These are phyloP conservation scores for Plasmodium billcollinsi DNA, from an alignment of 169 alveolate genomes.

Conservation along the genomic window DNA sequence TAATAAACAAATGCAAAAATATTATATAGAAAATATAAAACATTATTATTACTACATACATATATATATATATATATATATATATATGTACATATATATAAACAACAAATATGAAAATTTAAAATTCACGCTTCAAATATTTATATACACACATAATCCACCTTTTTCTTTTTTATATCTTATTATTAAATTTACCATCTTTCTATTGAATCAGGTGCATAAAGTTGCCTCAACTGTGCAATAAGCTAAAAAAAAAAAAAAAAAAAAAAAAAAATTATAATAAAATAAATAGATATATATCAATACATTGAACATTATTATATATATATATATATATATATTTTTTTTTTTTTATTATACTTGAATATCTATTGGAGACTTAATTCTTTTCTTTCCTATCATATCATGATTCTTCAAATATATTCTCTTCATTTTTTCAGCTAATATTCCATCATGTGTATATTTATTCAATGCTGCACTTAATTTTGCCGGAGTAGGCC, in stretches of 20 bases:
- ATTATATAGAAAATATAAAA: no score
- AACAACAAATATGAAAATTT: no score
- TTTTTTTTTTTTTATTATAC: background rate
- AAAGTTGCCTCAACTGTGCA: conserved; percentile 61
- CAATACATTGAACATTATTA: background rate
- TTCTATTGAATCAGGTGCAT: conserved; percentile 72
- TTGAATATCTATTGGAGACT: conserved; percentile 53
- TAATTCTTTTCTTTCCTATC: conserved; percentile 32
- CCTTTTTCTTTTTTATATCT: no score
- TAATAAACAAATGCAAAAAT: no score
- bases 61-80: no score
- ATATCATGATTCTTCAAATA: conserved; percentile 36
- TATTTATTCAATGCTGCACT: conserved; percentile 73
- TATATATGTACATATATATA: no score
- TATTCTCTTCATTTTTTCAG: conserved; percentile 58
- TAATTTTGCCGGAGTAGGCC: conserved; percentile 89
- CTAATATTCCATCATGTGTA: conserved; percentile 70
- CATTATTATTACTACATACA: no score
- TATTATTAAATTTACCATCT: background rate
- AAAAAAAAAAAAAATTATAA: background rate
- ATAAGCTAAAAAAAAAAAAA: conserved; percentile 61
- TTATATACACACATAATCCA: no score
- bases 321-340: background rate
- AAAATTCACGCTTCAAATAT: no score
- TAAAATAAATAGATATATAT: background rate